Evolutionary conservation across 768 basidiomycete genomes (phyloP), one percentile per base, ranked within the genome.

Genomic region (Infundibulicybe gibba): DNA sequence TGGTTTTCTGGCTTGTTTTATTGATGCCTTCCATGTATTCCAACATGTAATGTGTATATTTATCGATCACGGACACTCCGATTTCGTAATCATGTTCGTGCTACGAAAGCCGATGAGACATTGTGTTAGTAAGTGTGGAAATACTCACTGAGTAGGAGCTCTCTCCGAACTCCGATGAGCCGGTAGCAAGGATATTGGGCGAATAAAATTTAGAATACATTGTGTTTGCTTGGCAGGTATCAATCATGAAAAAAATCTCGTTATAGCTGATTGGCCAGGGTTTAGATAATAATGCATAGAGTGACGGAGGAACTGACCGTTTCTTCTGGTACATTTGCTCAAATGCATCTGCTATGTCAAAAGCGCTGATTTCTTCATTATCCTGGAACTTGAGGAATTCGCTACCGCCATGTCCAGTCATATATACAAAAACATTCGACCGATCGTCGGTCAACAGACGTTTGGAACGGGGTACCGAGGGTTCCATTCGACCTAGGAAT

Each of bases 371-470:
- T 63, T 99, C 97, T 65, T 98, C 97, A 62, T 90, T 94, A 61
- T 99, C 97, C 61, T 99, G 97, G 64, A 99, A 98, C 64, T 99
- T 98, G 60, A 99, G 80, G 63, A 98, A 99, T 64, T 97, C 97
- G 57, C 95, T 89, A 1, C 97, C 97, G 11, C 97, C 97, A 56
- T 98, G 97, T 0, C 97, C 97, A 0, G 97, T 95, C 91, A 98
- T 90, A 66, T 97, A 98, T 15, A 99, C 83, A 60, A 98, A 97
- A 50, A 99, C 75, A 58, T 98, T 98, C 5, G 90, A 93, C 21
- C 82, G 73, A 47, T 91, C 87, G 57, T 99, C 94, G 0, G 91
- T 87, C 34, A 97, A 72, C 3, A 99, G 79, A 13, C 95, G 87
- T 58, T 99, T 98, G 0, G 90, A 92, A 8, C 92, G 85, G 3